Percentiles rank a stretch among this genome's conserved stretches.
Conservation (phyloP, 2,329 filamentous ascomycete species). For the Clarireedia monteithiana region DNA sequence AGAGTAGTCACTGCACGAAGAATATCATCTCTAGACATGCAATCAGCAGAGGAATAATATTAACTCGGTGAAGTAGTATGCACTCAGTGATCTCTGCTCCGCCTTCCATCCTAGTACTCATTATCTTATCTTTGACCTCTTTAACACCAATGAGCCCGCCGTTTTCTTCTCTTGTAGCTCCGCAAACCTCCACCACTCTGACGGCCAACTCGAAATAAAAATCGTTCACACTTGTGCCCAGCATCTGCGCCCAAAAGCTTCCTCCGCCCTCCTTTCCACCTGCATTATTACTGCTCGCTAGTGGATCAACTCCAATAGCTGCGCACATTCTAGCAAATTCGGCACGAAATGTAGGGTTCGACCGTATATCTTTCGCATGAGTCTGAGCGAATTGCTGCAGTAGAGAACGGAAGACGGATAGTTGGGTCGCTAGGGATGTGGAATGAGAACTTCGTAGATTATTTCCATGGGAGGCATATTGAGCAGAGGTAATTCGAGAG, state of each 20-base stretch:
- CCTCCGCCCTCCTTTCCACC: slow-evolving; percentile 42
- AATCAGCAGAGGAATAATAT: slow-evolving; percentile 1
- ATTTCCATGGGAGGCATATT: slow-evolving; percentile 85
- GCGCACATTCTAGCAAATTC: slow-evolving; percentile 99
- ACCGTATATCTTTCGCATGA: slow-evolving; percentile 92
- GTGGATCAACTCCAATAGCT: slow-evolving; percentile 90
- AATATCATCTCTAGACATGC: slow-evolving; percentile 64
- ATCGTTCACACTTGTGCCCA: slow-evolving; percentile 88
- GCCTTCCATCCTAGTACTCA: slow-evolving; percentile 65
- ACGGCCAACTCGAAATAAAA: slow-evolving; percentile 98
- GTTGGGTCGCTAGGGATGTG: slow-evolving; percentile 80
- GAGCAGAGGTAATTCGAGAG: slow-evolving; percentile 73
- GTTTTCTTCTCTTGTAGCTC: slow-evolving; percentile 80
- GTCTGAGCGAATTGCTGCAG: slow-evolving; percentile 93
- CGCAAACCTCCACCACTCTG: slow-evolving; percentile 88
- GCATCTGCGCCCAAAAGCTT: slow-evolving; percentile 86
- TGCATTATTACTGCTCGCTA: slow-evolving; percentile 58
- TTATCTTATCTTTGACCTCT: slow-evolving; percentile 72
- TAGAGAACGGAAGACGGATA: slow-evolving; percentile 90
- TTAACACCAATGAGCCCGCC: slow-evolving; percentile 81
- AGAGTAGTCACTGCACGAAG: slow-evolving; percentile 82
- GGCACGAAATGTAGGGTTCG: slow-evolving; percentile 87
- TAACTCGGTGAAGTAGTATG: slow-evolving; percentile 21
- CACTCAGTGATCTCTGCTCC: slow-evolving; percentile 71
- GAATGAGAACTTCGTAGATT: slow-evolving; percentile 79